Percentiles rank a stretch among this genome's conserved stretches.
Conservation (phyloP, 371 early-diverging fungal genomes). For the Rhizomucor pusillus region DNA sequence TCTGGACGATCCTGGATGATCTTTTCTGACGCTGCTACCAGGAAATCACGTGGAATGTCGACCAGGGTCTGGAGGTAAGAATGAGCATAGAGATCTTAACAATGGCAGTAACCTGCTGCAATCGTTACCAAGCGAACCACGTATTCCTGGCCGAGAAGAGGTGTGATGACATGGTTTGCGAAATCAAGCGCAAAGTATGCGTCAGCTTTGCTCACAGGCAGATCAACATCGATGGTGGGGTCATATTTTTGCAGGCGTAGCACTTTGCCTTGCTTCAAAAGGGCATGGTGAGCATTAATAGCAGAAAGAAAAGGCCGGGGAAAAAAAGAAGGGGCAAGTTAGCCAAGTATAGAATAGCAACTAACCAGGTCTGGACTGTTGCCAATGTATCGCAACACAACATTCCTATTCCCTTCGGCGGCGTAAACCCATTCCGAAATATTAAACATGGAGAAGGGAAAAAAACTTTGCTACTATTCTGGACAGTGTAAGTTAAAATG, state of each 20-base stretch:
- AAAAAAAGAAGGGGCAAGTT: no score
- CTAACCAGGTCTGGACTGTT: slow-evolving; percentile 2
- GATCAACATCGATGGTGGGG: neutral
- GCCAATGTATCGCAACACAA: slow-evolving; percentile 41
- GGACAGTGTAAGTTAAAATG: no score
- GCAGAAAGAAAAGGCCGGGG: no score
- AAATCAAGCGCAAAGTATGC: slow-evolving; percentile 23
- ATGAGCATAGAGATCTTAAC: no score
- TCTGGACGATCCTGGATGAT: slow-evolving; percentile 20
- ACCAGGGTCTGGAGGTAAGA: slow-evolving; percentile 19
- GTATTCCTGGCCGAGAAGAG: slow-evolving; percentile 41
- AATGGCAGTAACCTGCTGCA: neutral
- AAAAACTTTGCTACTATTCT: no score
- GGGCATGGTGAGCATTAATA: no score
- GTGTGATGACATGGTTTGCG: slow-evolving; percentile 21
- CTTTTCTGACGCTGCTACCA: slow-evolving; percentile 16
- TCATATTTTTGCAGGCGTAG: slow-evolving; percentile 34
- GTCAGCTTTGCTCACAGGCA: neutral
- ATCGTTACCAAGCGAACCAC: slow-evolving; percentile 29
- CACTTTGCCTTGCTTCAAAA: slow-evolving; percentile 15
- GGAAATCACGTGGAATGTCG: slow-evolving; percentile 16
- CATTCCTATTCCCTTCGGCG: slow-evolving; percentile 49
- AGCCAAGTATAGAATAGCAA: no score
- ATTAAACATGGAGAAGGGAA: no score
- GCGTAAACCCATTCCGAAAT: slow-evolving; percentile 32